Evolutionary conservation across 805 yeast species (phyloP), one percentile per base, ranked within the genome.

Genomic region (Scheffersomyces lignosus): DNA sequence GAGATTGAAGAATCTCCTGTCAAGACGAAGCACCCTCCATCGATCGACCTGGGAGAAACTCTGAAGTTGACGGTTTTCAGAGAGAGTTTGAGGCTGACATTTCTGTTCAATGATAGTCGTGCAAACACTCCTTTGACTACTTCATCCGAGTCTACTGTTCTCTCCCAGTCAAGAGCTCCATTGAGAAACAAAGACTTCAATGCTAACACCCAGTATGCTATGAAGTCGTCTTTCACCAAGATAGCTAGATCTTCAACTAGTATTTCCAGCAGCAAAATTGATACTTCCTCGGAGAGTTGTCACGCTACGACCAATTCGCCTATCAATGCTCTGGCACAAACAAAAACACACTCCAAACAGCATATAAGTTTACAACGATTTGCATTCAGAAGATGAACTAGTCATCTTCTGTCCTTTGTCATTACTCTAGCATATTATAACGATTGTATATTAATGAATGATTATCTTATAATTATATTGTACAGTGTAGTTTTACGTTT

Each of bases 1-100:
- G 70, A 63, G 20, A 53, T 67, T 7, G 74, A 67, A 35, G 73
- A 67, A 41, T 66, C 73, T 3, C 73, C 73, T 3, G 50, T 60
- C 5, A 67, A 66, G 32, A 26, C 7, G 9, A 20, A 20, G 24
- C 9, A 20, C 7, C 9, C 24, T 7, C 24, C 24, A 7, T 10
- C 9, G 7, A 7, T 20, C 9, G 24, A 20, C 20, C 29, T 15
- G 16, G 30, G 20, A 17, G 9, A 27, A 32, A 8, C 26, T 29
- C 23, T 33, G 28, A 24, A 43, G 15, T 26, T 41, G n/a, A 27
- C 15, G 10, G 27, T 29, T 5, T 42, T 49, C 28, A 41, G 47
- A 15, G 15, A 42, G 29, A 33, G 47, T 2, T 45, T 57, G 20
- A 48, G 59, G 35, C 48, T 51, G 5, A 52, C 41, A 14, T 58